These are phyloP conservation scores for Dunaliella salina DNA, from an alignment of 163 green algal genomes.

Conservation along the genomic window DNA sequence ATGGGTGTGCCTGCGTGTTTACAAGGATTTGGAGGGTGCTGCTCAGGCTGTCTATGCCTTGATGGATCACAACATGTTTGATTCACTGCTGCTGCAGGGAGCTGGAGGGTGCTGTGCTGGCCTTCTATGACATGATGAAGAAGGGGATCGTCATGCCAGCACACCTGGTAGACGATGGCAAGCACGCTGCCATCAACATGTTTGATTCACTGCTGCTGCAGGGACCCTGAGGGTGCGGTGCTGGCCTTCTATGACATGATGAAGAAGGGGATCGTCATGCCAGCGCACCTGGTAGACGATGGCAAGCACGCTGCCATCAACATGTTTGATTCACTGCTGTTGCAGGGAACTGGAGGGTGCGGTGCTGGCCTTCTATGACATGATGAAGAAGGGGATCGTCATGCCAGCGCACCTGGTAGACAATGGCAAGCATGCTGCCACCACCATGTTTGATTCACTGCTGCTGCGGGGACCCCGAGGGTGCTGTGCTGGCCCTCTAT, in stretches of 20 bases:
- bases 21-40: no score
- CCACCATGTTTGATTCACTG: no score
- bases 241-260: slow-evolving; percentile 97
- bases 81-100: slow-evolving; percentile 61
- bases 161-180: slow-evolving; percentile 86
- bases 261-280: slow-evolving; percentile 96
- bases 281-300: slow-evolving; percentile 91
- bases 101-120: slow-evolving; percentile 76
- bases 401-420: slow-evolving; percentile 96
- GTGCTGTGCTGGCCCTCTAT: slow-evolving; percentile 81
- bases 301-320: slow-evolving; percentile 52
- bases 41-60: no score
- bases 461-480: slow-evolving; percentile 69
- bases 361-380: slow-evolving; percentile 90
- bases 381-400: slow-evolving; percentile 97
- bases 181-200: slow-evolving; percentile 53
- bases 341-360: slow-evolving; percentile 72
- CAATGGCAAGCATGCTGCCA: slow-evolving; percentile 66
- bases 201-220: no score
- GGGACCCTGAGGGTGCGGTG: slow-evolving; percentile 80
- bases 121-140: slow-evolving; percentile 96
- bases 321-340: no score
- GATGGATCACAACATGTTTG: no score
- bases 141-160: slow-evolving; percentile 98
- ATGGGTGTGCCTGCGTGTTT: no score